phyloP scores from a whole-genome alignment of 1,284 basidiomycete species.

The Apiotrichum mycotoxinovorans region DNA sequence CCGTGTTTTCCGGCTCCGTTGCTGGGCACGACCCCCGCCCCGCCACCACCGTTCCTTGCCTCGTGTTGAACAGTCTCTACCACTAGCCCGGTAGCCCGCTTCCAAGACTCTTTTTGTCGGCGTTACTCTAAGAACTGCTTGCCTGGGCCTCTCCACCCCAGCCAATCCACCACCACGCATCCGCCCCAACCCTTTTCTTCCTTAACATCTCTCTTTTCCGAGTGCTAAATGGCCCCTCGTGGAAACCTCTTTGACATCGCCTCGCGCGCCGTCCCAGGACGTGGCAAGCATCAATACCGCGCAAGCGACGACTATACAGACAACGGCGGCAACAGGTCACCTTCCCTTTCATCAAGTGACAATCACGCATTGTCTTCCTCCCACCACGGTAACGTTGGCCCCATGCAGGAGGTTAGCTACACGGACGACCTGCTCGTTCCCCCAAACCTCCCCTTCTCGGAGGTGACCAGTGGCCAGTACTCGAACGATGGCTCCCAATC shows the following conservation, averaged over 20 bases:
- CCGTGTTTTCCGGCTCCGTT: too few relatives aligned
- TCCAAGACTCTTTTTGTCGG: too few relatives aligned
- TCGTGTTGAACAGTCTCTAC: too few relatives aligned
- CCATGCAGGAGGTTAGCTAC: conserved; percentile 27
- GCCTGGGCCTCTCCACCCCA: too few relatives aligned
- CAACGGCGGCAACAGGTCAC: conserved; percentile 6
- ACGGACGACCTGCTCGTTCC: conserved; percentile 29
- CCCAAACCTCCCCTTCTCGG: conserved; percentile 29
- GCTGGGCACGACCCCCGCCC: too few relatives aligned
- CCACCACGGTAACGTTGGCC: conserved; percentile 11
- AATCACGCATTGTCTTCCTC: conserved; percentile 16
- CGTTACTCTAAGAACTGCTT: too few relatives aligned
- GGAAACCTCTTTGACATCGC: conserved; percentile 11
- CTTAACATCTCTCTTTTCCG: neutral
- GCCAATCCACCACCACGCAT: neutral
- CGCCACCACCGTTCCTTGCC: too few relatives aligned
- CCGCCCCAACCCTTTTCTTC: neutral
- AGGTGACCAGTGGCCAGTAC: conserved; percentile 22
- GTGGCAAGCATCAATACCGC: neutral
- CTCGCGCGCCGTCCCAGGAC: conserved; percentile 8
- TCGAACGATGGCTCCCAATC: conserved; percentile 7
- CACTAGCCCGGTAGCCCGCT: too few relatives aligned
- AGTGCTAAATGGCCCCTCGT: neutral
- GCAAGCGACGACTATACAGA: neutral
- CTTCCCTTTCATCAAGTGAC: conserved; percentile 5